Percentiles rank a stretch among this genome's conserved stretches.
phyloP scores from a whole-genome alignment of 1,284 basidiomycete species.

The Apiotrichum akiyoshidainum region DNA sequence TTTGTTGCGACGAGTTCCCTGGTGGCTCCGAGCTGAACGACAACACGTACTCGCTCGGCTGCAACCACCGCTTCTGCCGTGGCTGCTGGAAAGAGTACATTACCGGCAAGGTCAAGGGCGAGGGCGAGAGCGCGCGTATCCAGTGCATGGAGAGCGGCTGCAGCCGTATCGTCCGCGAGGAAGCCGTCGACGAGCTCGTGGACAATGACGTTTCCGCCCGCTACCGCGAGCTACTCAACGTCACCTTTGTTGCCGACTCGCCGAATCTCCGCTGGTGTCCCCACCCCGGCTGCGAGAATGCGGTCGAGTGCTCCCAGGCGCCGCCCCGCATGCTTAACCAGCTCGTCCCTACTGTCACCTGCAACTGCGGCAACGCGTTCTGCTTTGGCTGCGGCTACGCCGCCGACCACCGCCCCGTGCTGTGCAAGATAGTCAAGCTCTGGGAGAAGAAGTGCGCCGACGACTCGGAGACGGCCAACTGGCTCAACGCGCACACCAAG shows the following conservation, averaged over 20 bases:
- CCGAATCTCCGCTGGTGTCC: constrained; percentile 88
- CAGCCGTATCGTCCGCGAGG: constrained; percentile 63
- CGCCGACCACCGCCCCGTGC: constrained; percentile 83
- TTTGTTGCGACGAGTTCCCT: constrained; percentile 76
- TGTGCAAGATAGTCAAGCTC: constrained; percentile 82
- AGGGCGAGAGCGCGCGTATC: constrained; percentile 76
- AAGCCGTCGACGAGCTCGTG: constrained; percentile 54
- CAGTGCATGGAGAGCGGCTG: constrained; percentile 94
- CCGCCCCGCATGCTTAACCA: constrained; percentile 69
- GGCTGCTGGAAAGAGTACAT: constrained; percentile 86
- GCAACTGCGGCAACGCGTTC: constrained; percentile 69
- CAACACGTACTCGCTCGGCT: constrained; percentile 62
- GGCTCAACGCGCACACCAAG: constrained; percentile 99
- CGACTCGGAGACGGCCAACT: constrained; percentile 97
- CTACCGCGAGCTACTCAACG: constrained; percentile 81
- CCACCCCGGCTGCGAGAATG: constrained; percentile 66
- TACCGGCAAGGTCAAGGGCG: constrained; percentile 79
- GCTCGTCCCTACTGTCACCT: constrained; percentile 84
- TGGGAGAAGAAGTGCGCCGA: constrained; percentile 98
- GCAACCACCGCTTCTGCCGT: constrained; percentile 77
- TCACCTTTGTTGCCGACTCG: constrained; percentile 86
- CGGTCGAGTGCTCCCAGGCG: constrained; percentile 80
- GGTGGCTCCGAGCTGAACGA: constrained; percentile 56
- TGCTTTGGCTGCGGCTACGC: constrained; percentile 88
- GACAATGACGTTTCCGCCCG: constrained; percentile 48